Evolutionary conservation across 2,329 filamentous ascomycete genomes (phyloP), one percentile per base, ranked within the genome.

Genomic region (Aspergillus tamarii): DNA sequence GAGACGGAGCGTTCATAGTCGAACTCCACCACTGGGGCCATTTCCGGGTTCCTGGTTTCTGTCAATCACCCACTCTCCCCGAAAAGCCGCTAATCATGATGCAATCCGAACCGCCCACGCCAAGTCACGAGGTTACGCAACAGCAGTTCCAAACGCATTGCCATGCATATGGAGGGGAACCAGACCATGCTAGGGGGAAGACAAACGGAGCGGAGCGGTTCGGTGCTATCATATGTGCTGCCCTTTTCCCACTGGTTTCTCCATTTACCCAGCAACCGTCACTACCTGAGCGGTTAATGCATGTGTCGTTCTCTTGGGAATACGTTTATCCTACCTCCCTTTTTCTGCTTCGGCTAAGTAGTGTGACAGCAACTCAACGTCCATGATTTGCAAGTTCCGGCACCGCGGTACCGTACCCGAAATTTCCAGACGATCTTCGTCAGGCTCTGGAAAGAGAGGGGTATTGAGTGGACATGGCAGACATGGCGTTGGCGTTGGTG

Each of bases 51-150:
- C 61, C 63, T 64, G 58, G 61, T 61, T 67, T 64, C 34, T 56
- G 57, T 62, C 58, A 56, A 52, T 62, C 64, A 55, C 39, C 57
- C 16, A 12, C n/a, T 30, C 48, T 46, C 56, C 60, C 63, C 57
- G 48, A 61, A 46, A 61, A 55, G 46, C 46, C 61, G 60, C 63
- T 62, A 66, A 64, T 50, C 60, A 64, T 65, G 63, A 63, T 66
- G 63, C 65, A 63, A 54, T 62, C 63, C 45, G 57, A 64, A 59
- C 56, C 60, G 59, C 62, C 64, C 60, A 63, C 65, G 52, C 62
- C 59, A 65, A 65, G 62, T 68, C 64, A 67, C 65, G 61, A 65
- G 67, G 64, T 69, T 65, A 68, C 67, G 68, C 67, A 69, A 61
- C 59, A 65, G 62, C 66, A 43, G 46, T 39, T 60, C 61, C 61